These are phyloP conservation scores for Phytophthora boehmeriae DNA, from an alignment of 352 stramenopile genomes.

Conservation along the genomic window DNA sequence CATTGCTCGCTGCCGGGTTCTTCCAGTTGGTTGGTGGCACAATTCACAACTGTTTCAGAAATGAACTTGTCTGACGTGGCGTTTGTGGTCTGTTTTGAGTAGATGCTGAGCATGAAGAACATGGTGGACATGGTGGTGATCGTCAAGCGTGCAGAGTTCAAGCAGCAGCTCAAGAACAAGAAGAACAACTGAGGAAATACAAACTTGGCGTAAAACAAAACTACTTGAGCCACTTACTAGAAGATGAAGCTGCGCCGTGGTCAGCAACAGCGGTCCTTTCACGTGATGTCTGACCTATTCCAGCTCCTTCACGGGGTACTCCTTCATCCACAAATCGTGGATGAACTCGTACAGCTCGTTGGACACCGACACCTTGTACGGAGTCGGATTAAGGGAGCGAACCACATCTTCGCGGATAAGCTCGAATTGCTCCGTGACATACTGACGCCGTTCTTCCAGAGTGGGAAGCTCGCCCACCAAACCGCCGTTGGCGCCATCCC, in stretches of 20 bases:
- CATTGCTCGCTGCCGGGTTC: constrained; percentile 76
- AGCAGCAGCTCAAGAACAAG: constrained; percentile 51
- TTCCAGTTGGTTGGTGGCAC: constrained; percentile 62
- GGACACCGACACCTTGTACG: constrained; percentile 94
- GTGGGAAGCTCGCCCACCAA: constrained; percentile 69
- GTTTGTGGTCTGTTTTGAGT: not conserved
- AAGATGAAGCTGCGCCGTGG: constrained; percentile 14
- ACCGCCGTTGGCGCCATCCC: constrained; percentile 86
- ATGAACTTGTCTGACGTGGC: not conserved
- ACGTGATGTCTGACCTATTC: constrained; percentile 42
- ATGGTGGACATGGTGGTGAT: constrained; percentile 83
- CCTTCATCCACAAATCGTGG: constrained; percentile 96
- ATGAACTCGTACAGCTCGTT: constrained; percentile 93
- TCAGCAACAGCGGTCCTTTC: constrained; percentile 3
- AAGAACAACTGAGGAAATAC: constrained; percentile 49
- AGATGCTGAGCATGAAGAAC: constrained; percentile 80
- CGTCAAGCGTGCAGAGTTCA: constrained; percentile 76
- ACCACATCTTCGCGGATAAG: constrained; percentile 95
- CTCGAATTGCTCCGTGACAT: constrained; percentile 92
- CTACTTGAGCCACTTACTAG: constrained; percentile 33
- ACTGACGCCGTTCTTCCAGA: constrained; percentile 81
- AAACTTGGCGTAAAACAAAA: constrained; percentile 20
- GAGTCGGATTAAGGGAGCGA: constrained; percentile 95
- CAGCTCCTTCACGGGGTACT: constrained; percentile 87
- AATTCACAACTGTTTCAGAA: constrained; percentile 2